Evolutionary conservation across 495 filamentous ascomycete genomes (phyloP).

Genomic region (Saxophila tyrrhenica): DNA sequence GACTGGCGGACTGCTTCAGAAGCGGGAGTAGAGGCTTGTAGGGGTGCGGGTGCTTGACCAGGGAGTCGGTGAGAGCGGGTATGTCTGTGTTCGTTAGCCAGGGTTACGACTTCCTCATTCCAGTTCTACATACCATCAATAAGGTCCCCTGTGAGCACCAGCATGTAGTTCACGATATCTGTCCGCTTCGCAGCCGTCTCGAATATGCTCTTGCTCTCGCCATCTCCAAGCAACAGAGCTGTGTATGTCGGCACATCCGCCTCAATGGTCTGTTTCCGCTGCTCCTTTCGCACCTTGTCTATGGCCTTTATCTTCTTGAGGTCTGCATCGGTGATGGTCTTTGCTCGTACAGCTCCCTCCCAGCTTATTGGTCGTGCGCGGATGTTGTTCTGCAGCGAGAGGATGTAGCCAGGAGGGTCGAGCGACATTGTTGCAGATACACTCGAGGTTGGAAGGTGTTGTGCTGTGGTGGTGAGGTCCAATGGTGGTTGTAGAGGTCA

Average conservation of each 20-base stretch:
- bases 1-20: constrained; percentile 63
- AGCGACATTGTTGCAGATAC: constrained; percentile 53
- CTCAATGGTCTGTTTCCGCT: constrained; percentile 71
- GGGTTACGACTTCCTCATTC: background rate
- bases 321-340: constrained; percentile 87
- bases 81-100: constrained; percentile 45
- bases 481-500: background rate
- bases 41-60: constrained; percentile 63
- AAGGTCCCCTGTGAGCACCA: constrained; percentile 79
- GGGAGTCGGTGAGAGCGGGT: constrained; percentile 59
- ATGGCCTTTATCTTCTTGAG: constrained; percentile 94
- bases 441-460: background rate
- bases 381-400: constrained; percentile 88
- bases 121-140: constrained; percentile 55
- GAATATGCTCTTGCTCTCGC: constrained; percentile 62
- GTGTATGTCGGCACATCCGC: constrained; percentile 66
- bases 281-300: constrained; percentile 87
- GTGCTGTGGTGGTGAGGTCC: background rate
- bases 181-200: constrained; percentile 65
- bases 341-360: constrained; percentile 91
- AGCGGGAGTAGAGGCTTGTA: constrained; percentile 81
- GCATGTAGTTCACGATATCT: constrained; percentile 88
- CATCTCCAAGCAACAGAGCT: constrained; percentile 63
- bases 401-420: constrained; percentile 82
- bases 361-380: constrained; percentile 88